Evolutionary conservation across 75 land plant species (phyloP).

Genomic region (Selaginella moellendorffii): DNA sequence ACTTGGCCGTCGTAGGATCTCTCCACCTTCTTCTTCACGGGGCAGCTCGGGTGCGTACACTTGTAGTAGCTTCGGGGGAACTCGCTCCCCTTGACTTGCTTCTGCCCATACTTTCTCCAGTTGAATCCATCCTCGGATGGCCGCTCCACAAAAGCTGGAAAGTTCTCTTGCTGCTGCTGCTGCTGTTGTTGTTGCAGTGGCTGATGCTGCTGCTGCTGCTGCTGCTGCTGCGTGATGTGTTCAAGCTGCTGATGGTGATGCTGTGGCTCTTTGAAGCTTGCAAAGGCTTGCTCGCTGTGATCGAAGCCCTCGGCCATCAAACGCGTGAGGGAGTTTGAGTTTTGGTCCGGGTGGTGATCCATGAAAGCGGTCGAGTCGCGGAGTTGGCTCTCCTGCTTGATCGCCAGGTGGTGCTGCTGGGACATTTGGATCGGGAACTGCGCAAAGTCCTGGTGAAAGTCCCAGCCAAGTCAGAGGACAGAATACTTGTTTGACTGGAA

Average conservation of each 20-base stretch:
- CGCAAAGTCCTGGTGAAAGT: not conserved
- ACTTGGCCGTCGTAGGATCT: constrained; percentile 51
- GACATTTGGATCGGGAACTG: not conserved
- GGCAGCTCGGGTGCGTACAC: constrained; percentile 60
- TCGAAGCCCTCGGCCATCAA: too few species aligned
- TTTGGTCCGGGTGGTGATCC: too few species aligned
- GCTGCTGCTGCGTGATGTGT: not conserved
- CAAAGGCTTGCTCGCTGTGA: too few species aligned
- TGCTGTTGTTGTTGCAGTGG: not conserved
- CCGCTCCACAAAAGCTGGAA: constrained; percentile 15
- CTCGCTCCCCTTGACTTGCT: constrained; percentile 73
- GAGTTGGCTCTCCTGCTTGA: not conserved
- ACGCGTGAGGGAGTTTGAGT: too few species aligned
- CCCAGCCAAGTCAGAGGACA: too few species aligned
- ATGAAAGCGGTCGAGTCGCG: too few species aligned
- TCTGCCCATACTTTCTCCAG: constrained; percentile 82
- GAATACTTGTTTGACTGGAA: too few species aligned
- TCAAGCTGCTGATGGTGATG: too few species aligned
- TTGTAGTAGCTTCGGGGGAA: constrained; percentile 71
- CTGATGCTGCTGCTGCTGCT: not conserved
- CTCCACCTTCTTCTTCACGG: constrained; percentile 65
- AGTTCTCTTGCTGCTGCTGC: not conserved
- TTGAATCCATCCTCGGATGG: constrained; percentile 62
- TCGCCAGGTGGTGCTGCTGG: not conserved
- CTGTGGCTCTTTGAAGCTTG: too few species aligned